Conservation (phyloP, 2,329 filamentous ascomycete genomes). For the Pseudogymnoascus sp. region DNA sequence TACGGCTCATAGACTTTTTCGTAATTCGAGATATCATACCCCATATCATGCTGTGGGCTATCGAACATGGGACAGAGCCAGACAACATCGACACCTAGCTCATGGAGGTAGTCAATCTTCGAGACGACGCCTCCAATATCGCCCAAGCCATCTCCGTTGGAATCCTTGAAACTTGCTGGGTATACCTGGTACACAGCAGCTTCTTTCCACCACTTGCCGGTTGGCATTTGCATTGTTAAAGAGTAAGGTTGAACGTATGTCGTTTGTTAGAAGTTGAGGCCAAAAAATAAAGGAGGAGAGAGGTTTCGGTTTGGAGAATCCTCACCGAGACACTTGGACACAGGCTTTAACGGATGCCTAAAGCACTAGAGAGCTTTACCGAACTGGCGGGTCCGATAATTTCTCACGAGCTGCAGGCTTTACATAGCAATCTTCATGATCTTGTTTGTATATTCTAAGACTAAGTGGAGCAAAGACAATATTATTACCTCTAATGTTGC, state of each 20-base stretch:
- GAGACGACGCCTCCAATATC: constrained; percentile 55
- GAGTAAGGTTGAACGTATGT: neutral
- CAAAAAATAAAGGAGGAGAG: neutral
- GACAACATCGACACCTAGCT: constrained; percentile 54
- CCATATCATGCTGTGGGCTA: constrained; percentile 60
- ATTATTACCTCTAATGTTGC: neutral
- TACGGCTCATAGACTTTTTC: constrained; percentile 58
- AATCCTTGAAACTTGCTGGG: constrained; percentile 50
- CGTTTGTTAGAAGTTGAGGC: neutral
- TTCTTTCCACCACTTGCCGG: constrained; percentile 48
- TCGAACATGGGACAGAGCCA: constrained; percentile 64
- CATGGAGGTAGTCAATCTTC: constrained; percentile 53
- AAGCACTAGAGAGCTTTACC: neutral
- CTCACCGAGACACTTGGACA: too few relatives aligned
- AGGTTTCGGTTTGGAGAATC: neutral
- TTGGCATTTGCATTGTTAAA: neutral
- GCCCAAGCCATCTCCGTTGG: constrained; percentile 52
- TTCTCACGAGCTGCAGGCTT: neutral
- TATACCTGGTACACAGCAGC: constrained; percentile 51
- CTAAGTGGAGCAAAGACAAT: neutral
- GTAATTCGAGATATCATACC: constrained; percentile 64
- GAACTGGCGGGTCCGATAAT: neutral
- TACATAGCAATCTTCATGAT: neutral
- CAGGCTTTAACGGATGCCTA: too few relatives aligned
- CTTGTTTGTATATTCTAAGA: neutral